phyloP scores from a whole-genome alignment of 441 rosid genomes.

The Euphorbia schlechtendalii region DNA sequence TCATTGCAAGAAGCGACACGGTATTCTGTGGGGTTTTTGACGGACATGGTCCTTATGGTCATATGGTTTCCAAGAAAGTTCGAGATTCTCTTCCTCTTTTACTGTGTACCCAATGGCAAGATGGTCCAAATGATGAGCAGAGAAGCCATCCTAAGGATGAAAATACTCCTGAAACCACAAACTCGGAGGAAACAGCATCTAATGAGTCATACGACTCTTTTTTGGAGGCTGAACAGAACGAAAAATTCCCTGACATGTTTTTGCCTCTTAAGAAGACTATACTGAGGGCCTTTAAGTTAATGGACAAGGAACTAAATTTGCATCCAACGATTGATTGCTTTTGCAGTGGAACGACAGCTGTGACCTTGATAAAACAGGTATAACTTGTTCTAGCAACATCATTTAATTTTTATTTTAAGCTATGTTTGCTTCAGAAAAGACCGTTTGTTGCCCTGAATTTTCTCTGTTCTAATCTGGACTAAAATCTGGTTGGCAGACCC shows the following conservation, averaged over 20 bases:
- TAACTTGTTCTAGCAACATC: no score
- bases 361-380: conserved; percentile 91
- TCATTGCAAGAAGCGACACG: conserved; percentile 72
- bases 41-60: conserved; percentile 98
- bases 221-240: conserved; percentile 47
- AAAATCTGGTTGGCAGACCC: no score
- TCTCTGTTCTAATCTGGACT: no score
- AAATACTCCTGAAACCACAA: conserved; percentile 36
- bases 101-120: conserved; percentile 68
- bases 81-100: conserved; percentile 86
- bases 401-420: no score
- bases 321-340: conserved; percentile 68
- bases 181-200: conserved; percentile 50
- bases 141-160: conserved; percentile 32
- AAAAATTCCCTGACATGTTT: conserved; percentile 50
- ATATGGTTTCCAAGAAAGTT: conserved; percentile 87
- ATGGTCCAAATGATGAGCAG: conserved; percentile 34
- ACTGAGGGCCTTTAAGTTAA: conserved; percentile 76
- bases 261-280: conserved; percentile 62
- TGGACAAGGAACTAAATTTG: conserved; percentile 87
- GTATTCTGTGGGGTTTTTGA: conserved; percentile 95
- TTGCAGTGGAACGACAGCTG: conserved; percentile 98
- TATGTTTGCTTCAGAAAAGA: no score
- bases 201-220: conserved; percentile 53
- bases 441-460: no score